Base-by-base conservation (phyloP, 2,329 filamentous ascomycete genomes). In the Herpotrichia juniperi region DNA sequence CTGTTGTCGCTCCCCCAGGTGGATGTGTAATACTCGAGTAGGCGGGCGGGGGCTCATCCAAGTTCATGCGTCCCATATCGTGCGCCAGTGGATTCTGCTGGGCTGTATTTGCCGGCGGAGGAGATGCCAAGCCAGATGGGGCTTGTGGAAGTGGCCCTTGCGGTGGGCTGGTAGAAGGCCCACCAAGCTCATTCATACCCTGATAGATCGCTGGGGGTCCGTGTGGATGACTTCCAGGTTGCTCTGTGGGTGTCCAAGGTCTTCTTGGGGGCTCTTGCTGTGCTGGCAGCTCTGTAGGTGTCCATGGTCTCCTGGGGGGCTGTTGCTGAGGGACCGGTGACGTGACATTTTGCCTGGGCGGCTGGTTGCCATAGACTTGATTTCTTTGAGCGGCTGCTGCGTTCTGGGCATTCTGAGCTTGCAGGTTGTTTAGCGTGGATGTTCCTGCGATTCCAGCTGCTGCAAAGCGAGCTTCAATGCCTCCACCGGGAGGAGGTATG, bases 231-330 rank as follows among this genome's bases (percentile, higher is more conserved):
- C 87, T 88, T 26, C 91, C 92, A 1, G 93, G 92, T 51, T 87
- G 83, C 72, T 99, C 93, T 2, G 94, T 97, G 1, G 94, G 94
- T 9, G 93, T 97, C 94, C 93, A 97, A 26, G 93, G 93, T 43
- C 93, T 83, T 21, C 81, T 70, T 31, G 76, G 70, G 26, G 73
- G 79, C 42, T 75, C 73, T 52, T 74, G 74, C 57, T 63, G 60
- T 63, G 66, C 92, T 1, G 93, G 92, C 51, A 87, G 83, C 72
- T 99, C 94, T 2, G 94, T 97, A 1, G 94, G 94, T 9, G 93
- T 97, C 94, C 93, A 97, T 25, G 93, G 93, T 42, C 93, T 83
- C 22, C 81, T 69, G 11, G 42, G 42, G 12, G 48, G 48, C 12
- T 31, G 31, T 19, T 42, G 32, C 25, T 32, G 40, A 31, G 67